These are phyloP conservation scores for Podosphaera leucotricha DNA, from an alignment of 2,329 filamentous ascomycete genomes.

Conservation along the genomic window DNA sequence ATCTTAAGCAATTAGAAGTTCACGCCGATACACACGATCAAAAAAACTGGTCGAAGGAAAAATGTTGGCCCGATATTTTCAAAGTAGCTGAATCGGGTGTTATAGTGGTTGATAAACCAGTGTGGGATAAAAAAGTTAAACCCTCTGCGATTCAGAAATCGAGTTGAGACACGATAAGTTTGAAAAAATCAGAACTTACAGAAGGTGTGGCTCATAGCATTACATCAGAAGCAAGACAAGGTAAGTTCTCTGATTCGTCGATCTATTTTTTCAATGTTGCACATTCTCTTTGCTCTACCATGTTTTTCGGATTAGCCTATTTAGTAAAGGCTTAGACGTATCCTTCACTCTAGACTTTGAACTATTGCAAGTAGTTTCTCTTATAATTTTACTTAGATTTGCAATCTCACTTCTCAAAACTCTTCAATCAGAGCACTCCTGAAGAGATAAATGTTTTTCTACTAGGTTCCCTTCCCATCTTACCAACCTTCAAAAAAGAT, in stretches of 20 bases:
- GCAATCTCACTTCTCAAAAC: no score
- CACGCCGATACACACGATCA: conserved; percentile 27
- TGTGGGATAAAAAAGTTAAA: neutral
- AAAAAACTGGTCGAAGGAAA: conserved; percentile 29
- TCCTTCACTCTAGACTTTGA: no score
- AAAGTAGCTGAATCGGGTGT: conserved; percentile 1
- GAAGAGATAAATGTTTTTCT: no score
- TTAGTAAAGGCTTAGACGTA: no score
- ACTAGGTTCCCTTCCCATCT: no score
- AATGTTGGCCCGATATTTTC: conserved; percentile 27
- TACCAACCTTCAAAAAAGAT: no score
- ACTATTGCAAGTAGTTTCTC: no score
- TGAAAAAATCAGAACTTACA: neutral
- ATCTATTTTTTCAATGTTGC: neutral
- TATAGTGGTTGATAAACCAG: neutral
- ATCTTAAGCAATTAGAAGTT: conserved; percentile 26
- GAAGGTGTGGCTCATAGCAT: neutral
- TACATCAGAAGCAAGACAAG: neutral
- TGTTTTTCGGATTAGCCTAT: no score
- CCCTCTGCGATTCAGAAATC: neutral
- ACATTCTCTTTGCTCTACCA: no score
- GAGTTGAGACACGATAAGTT: neutral
- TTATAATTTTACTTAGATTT: no score
- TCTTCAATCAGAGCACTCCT: no score
- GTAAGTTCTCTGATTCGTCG: neutral